Base-by-base conservation (phyloP, 2,329 filamentous ascomycete genomes). In the Xylaria sp. region DNA sequence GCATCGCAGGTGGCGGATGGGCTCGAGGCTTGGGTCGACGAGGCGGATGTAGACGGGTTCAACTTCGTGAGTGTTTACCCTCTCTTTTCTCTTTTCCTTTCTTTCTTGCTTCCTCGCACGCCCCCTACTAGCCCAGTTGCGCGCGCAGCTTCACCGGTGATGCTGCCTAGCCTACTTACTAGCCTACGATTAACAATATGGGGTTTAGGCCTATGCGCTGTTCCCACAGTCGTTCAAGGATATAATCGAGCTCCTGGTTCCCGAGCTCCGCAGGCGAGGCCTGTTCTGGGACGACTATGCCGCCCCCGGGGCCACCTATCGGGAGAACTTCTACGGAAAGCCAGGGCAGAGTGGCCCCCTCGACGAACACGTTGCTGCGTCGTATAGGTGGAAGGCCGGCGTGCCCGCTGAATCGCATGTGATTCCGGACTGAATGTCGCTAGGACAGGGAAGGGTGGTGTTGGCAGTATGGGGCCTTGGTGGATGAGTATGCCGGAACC, bases 1-100 rank as follows among this genome's bases (percentile, higher is more conserved):
- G 74, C 87, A 0, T 69, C 77, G 16, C 81, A 84, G 59, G 86
- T 90, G 1, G 88, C 85, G 0, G 87, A 91, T 65, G 78, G 81
- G 40, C 76, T 91, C 51, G 85, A 91, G 70, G 71, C 75, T 0
- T 91, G 88, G 87, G 75, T 90, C 0, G 65, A 74, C 5, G 87
- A 89, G 66, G 86, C 85, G 0, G 88, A 89, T 60, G 80, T 91
- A 1, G 88, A 91, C 65, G 88, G 88, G 0, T 91, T 91, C 71
- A 91, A 91, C 65, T 79, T 91, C 67, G 86, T 86, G 67, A 73
- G 81, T 70, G 39, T 2, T 9, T 4, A n/a, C 18, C 9, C 11
- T 13, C 39, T 54, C 37, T n/a, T 22, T 34, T 34, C 22, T 21
- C 29, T 48, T 39, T 26, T 22, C 16, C n/a, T n/a, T n/a, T n/a